Evolutionary conservation across 2,329 filamentous ascomycete genomes (phyloP).

Genomic region (Fonsecaea monophora): DNA sequence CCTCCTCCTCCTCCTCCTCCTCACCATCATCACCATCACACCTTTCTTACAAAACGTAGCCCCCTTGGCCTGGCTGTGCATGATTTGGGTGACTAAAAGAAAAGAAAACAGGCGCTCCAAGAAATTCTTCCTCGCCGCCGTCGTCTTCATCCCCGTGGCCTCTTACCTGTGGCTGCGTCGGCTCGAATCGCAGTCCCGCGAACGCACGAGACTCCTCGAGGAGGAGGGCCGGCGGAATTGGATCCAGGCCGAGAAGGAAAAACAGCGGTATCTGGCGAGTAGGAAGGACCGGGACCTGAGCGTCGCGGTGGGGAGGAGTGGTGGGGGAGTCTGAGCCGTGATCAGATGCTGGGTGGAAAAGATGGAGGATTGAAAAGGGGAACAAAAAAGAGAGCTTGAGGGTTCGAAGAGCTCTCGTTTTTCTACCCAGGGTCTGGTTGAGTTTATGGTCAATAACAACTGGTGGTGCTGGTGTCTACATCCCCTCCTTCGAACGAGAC

Average conservation of each 20-base stretch:
- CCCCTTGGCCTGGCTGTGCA: too few species aligned
- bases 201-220: constrained; percentile 31
- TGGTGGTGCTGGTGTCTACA: too few species aligned
- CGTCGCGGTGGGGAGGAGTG: constrained; percentile 34
- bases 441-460: too few species aligned
- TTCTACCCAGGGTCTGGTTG: too few species aligned
- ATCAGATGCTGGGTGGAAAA: neutral
- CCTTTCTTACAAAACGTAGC: too few species aligned
- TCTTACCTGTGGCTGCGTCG: constrained; percentile 35
- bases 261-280: constrained; percentile 24
- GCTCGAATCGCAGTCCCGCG: constrained; percentile 29
- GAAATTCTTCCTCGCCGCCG: constrained; percentile 30
- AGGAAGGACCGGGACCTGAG: constrained; percentile 26
- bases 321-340: constrained; percentile 31
- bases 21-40: too few species aligned
- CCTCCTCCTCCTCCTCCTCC: too few species aligned
- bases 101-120: constrained; percentile 23
- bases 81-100: neutral
- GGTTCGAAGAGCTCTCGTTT: too few species aligned
- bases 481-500: too few species aligned
- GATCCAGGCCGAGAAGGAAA: constrained; percentile 35
- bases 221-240: constrained; percentile 35
- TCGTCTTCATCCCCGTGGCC: constrained; percentile 31
- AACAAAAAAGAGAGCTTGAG: too few species aligned
- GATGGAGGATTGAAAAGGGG: too few species aligned